Evolutionary conservation across 805 yeast species (phyloP).

Genomic region (Priceomyces fermenticarens): DNA sequence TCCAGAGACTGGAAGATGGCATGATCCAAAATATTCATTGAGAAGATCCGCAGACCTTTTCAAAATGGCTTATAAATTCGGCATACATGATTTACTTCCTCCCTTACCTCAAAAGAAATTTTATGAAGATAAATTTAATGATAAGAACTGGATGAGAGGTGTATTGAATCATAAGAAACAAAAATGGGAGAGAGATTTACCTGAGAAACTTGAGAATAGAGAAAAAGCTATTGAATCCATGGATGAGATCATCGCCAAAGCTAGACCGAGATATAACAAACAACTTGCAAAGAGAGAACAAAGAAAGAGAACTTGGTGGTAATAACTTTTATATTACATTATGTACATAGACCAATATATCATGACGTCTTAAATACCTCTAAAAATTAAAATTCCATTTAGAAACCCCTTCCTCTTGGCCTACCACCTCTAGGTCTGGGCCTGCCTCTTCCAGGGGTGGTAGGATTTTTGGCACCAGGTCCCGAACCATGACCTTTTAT

Average conservation of each 20-base stretch:
- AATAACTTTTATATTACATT: neutral
- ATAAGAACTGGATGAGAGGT: constrained; percentile 72
- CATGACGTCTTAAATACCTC: neutral
- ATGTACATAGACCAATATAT: neutral
- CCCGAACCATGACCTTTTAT: constrained; percentile 45
- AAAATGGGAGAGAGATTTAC: constrained; percentile 70
- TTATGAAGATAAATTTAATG: constrained; percentile 72
- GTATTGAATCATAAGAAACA: constrained; percentile 75
- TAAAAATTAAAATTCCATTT: constrained; percentile 4
- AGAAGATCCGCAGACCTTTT: constrained; percentile 80
- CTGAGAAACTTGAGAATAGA: constrained; percentile 57
- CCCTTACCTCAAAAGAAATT: constrained; percentile 62
- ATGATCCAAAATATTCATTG: constrained; percentile 72
- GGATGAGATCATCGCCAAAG: constrained; percentile 66
- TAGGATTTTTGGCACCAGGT: constrained; percentile 24
- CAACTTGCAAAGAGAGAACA: constrained; percentile 34
- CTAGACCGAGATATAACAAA: constrained; percentile 48
- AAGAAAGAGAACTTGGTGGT: constrained; percentile 38
- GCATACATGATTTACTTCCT: constrained; percentile 78
- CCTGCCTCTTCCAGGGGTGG: constrained; percentile 8
- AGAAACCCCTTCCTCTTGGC: constrained; percentile 24
- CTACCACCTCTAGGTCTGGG: constrained; percentile 20
- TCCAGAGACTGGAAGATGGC: constrained; percentile 75
- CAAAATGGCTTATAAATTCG: constrained; percentile 78
- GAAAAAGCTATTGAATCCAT: constrained; percentile 59